Base-by-base conservation (phyloP, 179 eudicot species). In the Actinidia arguta region DNA sequence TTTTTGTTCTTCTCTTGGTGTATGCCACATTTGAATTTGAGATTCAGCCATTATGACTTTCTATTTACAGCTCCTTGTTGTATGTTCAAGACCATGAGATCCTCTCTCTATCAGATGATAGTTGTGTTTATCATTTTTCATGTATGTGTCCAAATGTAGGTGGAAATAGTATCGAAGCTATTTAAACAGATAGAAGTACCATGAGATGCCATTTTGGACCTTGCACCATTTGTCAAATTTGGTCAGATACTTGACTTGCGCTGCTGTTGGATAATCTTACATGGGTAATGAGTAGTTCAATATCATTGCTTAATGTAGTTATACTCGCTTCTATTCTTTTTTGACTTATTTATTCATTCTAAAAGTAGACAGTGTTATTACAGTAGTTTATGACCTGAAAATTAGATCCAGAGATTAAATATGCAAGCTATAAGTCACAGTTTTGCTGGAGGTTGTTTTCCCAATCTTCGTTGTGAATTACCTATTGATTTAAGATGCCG, bases 131-230 rank as follows among this genome's bases (percentile, higher is more conserved):
- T 75, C 63, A 50, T 8, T 8, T 75, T 59, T 62, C 51, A 81
- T 51, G 48, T 31, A 81, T 18, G 31, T 81, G 51, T 55, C n/a
- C 52, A 46, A 52, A 24, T 84, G 55, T 76, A 97, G 99, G 94
- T 97, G 87, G 99, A 93, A 88, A 98, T 94, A 73, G 94, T 97
- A 82, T 91, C 94, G 70, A 98, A 97, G 71, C 82, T 97, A 46
- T 93, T 97, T 83, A 97, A 95, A 86, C 95, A 91, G 87, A 82
- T 95, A 68, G 98, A 97, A 92, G 94, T 97, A 44, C 91, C 99
- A 5, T 97, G 99, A 98, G 98, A 93, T 87, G 89, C 89, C 79
- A 92, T 90, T 78, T 88, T 92, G 75, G 92, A 97, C 86, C 94
- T 93, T 74, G 89, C 90, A 77, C 83, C 93, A 22, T 94, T 82